Evolutionary conservation across 1,284 basidiomycete species (phyloP), one percentile per base, ranked within the genome.

Genomic region (Golubevia pallescens): DNA sequence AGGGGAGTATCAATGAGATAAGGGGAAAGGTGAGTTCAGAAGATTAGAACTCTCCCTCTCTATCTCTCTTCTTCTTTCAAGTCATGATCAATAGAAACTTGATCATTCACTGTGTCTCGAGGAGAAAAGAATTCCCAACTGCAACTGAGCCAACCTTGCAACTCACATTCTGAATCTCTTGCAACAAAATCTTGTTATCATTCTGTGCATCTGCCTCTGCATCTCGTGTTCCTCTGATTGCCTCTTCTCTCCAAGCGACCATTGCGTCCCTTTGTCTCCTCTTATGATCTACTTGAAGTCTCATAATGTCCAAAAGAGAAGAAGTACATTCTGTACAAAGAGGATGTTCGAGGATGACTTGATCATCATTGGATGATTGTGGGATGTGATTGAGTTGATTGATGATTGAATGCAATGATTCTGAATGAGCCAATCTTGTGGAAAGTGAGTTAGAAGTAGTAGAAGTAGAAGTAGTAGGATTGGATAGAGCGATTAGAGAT

Each of bases 261-360:
- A 24, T 73, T 16, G 79, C 79, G 38, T 81, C 78, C 3, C 73
- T 70, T 57, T 84, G 77, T 32, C 67, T 56, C 1, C 74, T 64
- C 3, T 73, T 59, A 52, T 71, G 52, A 2, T 71, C 63, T 62
- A 76, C 69, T 58, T 78, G 71, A 6, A 57, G 48, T n/a, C 70
- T 64, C 75, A 79, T 79, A 21, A 81, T 71, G 19, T 75, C 70
- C 56, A 77, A 55, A 10, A 77, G 54, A 19, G 66, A 67, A 48
- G 71, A 69, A 4, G 75, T 74, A 42, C 81, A 84, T 32, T 70
- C 65, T 56, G 72, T 70, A 63, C 81, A 84, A 0, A 84, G 66
- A 7, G 80, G 80, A 63, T 83, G 80, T 58, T 78, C 74, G 55
- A 79, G 70, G n/a, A 5, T 3, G 19, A 24, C 16, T 16, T 16